A percentile compares a stretch with the other conserved stretches of the same genome.
phyloP scores from a whole-genome alignment of 2,329 filamentous ascomycete species.

The Aureobasidium leucospermi region DNA sequence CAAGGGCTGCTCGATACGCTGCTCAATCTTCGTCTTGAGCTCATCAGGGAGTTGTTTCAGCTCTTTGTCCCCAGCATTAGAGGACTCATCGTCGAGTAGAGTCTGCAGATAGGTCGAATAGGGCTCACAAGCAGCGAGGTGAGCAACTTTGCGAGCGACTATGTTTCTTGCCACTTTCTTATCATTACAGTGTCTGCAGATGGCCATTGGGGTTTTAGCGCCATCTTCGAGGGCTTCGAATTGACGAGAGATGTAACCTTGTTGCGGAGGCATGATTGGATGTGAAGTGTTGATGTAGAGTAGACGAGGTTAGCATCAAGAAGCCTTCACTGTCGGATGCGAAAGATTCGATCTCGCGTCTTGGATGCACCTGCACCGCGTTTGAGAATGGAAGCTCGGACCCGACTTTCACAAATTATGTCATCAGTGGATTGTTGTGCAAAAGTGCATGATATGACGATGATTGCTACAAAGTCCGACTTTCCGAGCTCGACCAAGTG shows the following conservation, averaged over 20 bases:
- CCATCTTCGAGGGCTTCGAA: constrained; percentile 10
- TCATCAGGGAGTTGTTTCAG: constrained; percentile 1
- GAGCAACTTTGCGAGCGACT: constrained; percentile 2
- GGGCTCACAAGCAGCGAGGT: constrained; percentile 5
- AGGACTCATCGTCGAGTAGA: not conserved
- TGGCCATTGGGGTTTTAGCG: constrained; percentile 12
- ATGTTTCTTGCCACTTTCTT: constrained; percentile 12
- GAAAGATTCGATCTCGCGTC: not conserved
- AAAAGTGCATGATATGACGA: not conserved
- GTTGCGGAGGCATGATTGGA: constrained; percentile 7
- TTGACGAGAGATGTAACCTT: constrained; percentile 7
- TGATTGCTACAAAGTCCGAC: not conserved
- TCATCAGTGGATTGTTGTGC: not conserved
- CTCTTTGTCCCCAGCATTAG: constrained; percentile 1
- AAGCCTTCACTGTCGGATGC: constrained; percentile 1
- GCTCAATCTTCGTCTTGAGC: constrained; percentile 1
- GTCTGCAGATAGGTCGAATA: constrained; percentile 6
- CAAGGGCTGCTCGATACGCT: not conserved
- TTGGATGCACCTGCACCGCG: not conserved
- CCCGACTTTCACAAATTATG: not conserved
- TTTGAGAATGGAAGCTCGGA: not conserved
- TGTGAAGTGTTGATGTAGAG: not conserved
- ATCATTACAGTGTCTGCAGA: constrained; percentile 8
- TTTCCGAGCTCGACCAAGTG: constrained; percentile 5
- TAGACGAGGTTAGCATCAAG: constrained; percentile 7